Base-by-base conservation (phyloP, 23 red algal species). In the Gracilaria vermiculophylla region DNA sequence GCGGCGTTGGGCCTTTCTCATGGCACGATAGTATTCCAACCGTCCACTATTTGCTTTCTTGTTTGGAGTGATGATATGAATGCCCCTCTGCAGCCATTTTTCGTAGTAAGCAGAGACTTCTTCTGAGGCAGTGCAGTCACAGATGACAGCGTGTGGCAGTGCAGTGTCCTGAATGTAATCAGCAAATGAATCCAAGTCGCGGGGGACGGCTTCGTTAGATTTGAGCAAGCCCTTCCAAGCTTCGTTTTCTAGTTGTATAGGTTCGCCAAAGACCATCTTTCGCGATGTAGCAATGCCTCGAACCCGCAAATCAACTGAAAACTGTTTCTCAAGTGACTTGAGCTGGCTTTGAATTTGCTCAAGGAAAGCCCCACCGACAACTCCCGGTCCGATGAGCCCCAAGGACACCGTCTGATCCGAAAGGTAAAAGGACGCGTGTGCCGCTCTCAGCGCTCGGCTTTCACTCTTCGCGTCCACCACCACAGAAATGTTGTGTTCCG, bases 31-130 rank as follows among this genome's bases (percentile, higher is more conserved):
- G 45, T 85, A 82, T 0, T 69, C 36, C 55, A 90, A 41, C 10
- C 88, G 76, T n/a, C 78, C 92, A 19, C 87, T 82, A 69, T 98
- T 98, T 48, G 96, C 96, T 19, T 95, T 95, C 75, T 98, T 98
- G 78, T 98, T 98, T 4, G 96, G 92, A 43, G 96, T 98, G 2
- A 98, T 84, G 43, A 98, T 84, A 79, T 98, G 85, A 53, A 98
- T 86, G 31, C 96, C 96, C 37, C 65, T 67, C 60, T 78, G 29
- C 27, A 98, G 67, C 96, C 96, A 98, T 53, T 69, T 39, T 37
- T 77, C 87, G 49, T 98, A 98, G 53, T 88, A 86, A 4, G 53
- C 92, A 50, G 91, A 90, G 13, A 98, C 79, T 65, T 67, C 88
- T 58, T 83, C 96, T 24, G 96, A 98, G 14, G 96, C 96, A 15